Evolutionary conservation across 208 protist genomes (phyloP), one percentile per base, ranked within the genome.

Genomic region (Naegleria fowleri): DNA sequence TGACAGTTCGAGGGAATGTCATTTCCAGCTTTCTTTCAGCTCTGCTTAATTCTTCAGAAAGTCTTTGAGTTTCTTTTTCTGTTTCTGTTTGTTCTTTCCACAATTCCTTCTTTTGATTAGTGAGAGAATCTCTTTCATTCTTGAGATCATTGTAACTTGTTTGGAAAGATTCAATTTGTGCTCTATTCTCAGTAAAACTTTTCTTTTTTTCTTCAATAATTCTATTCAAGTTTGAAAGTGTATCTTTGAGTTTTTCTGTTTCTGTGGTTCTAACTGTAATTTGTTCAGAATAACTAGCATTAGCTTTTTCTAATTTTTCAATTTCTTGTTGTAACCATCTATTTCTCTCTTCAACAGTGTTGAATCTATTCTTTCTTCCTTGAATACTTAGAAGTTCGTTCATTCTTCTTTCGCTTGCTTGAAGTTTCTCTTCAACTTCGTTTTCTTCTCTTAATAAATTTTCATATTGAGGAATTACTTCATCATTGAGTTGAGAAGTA

Each of bases 361-460:
- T 95, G 93, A 98, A 99, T 36, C 98, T 95, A n/a, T 94, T 95
- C 43, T 93, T 94, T 25, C 97, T 93, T 51, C 96, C 97, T 33
- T 97, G 94, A 86, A 97, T 97, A 16, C 96, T 95, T 41, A 98
- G 96, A 41, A 99, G 90, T 33, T 92, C 92, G 67, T 98, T 94
- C 0, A 98, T 75, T 48, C 91, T 88, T 52, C 92, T 92, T 83
- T 96, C 94, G 76, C 93, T 90, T n/a, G 90, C 83, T 13, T 93
- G 90, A 25, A 97, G 91, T 39, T 94, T 93, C 0, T 92, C 79
- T 29, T 9, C 16, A 33, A 38, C 0, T n/a, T 58, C n/a, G 3
- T 6, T 52, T 36, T 93, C 91, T 67, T 95, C 92, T 4, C 67
- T 40, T 0, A 95, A 94, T 1, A 93, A 92, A n/a, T 92, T 51